Evolutionary conservation across 2,329 filamentous ascomycete species (phyloP), one percentile per base, ranked within the genome.

Genomic region (Diaporthe caulivora): DNA sequence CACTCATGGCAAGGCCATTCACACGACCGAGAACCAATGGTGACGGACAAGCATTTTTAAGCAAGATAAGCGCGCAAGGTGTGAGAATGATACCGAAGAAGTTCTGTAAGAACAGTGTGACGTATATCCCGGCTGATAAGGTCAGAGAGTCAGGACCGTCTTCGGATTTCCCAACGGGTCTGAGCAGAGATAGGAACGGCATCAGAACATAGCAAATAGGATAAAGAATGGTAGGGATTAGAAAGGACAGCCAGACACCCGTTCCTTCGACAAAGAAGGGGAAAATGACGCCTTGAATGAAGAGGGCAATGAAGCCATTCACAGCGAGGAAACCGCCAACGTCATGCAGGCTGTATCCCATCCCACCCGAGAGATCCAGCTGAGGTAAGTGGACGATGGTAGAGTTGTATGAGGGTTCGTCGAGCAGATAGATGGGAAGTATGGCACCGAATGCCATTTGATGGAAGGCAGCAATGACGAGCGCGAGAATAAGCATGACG

Each of bases 1-100:
- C 92, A 3, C 90, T 92, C 74, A 93, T 93, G 62, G 92, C 92
- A 11, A 94, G 83, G 0, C 92, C 92, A 76, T 94, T 94, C 80
- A 94, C 92, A 77, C 89, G 91, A 1, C 92, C 92, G 21, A 94
- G 85, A 7, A 90, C 87, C 1, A 86, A 87, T 4, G 89, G 85
- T 6, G 89, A 87, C 0, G 92, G 91, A 5, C 91, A 90, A 1
- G 92, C 91, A 82, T 94, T 91, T 80, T 94, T 94, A 78, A 94
- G 87, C 70, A 94, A 85, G 74, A 94, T 94, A 34, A 94, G 85
- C 0, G 92, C 86, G 11, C 93, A 87, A 0, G 92, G 92, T 49
- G 92, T 93, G 29, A 89, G 90, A 47, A 94, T 86, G 76, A 94
- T 93, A 10, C 91, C 91, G 71, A 92, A 89, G 71, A 93, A 84